phyloP scores from a whole-genome alignment of 1,284 basidiomycete species.

The Anthracocystis setariae region DNA sequence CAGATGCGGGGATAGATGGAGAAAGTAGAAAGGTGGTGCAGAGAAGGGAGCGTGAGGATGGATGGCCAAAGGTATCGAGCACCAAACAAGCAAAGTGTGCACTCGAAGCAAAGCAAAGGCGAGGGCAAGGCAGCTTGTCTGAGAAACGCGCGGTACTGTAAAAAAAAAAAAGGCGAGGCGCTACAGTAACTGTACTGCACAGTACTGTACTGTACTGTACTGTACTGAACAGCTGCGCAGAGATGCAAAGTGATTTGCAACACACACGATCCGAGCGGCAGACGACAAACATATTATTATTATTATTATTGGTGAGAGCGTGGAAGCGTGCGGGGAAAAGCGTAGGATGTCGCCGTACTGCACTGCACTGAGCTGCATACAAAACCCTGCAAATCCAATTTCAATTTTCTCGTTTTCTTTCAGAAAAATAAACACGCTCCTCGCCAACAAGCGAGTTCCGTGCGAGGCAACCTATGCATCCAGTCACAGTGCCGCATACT shows the following conservation, averaged over 20 bases:
- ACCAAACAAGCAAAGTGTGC: no score
- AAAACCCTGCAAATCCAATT: background rate
- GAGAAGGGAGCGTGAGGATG: background rate
- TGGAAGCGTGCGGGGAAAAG: constrained; percentile 28
- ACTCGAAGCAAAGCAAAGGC: background rate
- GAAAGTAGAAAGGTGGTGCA: background rate
- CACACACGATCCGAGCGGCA: background rate
- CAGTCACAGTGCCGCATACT: no score
- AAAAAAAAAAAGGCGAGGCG: background rate
- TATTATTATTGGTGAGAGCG: no score
- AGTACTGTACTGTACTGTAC: no score
- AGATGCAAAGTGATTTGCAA: constrained; percentile 1
- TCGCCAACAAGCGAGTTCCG: background rate
- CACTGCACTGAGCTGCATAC: no score
- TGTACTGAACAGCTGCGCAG: no score
- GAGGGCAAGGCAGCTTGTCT: no score
- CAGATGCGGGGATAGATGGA: background rate
- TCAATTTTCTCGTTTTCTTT: background rate
- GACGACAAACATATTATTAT: background rate
- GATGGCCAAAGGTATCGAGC: background rate
- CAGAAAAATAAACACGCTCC: background rate
- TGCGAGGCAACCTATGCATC: background rate
- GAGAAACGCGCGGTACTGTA: no score
- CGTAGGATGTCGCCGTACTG: constrained; percentile 4
- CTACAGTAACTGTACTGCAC: no score